These are phyloP conservation scores for Gossypium arboreum DNA, from an alignment of 345 rosid genomes.

Conservation along the genomic window DNA sequence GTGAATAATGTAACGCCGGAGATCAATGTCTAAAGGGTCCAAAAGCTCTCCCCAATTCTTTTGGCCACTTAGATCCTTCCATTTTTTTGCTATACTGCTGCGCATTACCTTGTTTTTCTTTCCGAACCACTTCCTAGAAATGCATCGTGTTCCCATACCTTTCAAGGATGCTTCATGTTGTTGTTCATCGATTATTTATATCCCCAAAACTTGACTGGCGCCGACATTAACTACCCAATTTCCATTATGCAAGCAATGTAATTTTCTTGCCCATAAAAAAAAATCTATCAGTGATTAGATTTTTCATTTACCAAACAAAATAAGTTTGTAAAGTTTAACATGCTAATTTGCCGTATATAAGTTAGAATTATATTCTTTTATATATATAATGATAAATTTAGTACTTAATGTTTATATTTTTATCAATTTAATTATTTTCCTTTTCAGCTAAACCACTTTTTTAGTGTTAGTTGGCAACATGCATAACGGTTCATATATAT, in stretches of 20 bases:
- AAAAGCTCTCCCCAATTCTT: conserved; percentile 51
- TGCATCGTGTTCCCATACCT: conserved; percentile 5
- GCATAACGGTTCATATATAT: too few relatives aligned
- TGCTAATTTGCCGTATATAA: too few relatives aligned
- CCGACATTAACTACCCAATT: background rate
- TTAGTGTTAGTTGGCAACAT: too few relatives aligned
- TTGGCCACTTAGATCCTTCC: conserved; percentile 68
- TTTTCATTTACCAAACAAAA: background rate
- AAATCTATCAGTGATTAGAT: background rate
- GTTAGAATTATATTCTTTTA: too few relatives aligned
- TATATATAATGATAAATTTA: too few relatives aligned
- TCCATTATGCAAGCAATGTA: conserved; percentile 6
- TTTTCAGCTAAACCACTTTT: too few relatives aligned
- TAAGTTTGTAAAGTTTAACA: too few relatives aligned
- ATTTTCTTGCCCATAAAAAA: conserved; percentile 6
- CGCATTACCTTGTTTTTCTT: conserved; percentile 26
- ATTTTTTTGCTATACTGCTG: conserved; percentile 38
- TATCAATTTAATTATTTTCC: too few relatives aligned
- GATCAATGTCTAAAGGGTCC: conserved; percentile 71
- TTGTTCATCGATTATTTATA: background rate
- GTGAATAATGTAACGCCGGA: conserved; percentile 61
- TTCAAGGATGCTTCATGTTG: background rate
- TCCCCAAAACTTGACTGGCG: background rate
- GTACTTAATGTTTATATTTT: too few relatives aligned
- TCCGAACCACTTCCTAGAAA: conserved; percentile 22